phyloP scores from a whole-genome alignment of 306 rosid genomes.

The Lupinus albus region DNA sequence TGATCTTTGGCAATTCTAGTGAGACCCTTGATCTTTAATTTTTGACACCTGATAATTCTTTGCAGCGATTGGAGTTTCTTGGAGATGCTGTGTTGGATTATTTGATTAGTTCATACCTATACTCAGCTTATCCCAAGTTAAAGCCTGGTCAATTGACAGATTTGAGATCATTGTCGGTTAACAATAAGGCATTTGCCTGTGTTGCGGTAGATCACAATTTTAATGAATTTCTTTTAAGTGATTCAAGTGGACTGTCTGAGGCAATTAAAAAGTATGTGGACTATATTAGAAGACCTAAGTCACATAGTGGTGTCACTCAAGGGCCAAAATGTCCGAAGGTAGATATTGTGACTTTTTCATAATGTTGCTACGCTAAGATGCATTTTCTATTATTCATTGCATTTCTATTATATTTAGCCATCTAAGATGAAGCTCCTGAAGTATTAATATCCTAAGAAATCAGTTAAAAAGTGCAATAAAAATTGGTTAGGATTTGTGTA shows the following conservation, averaged over 20 bases:
- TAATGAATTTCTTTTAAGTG: slow-evolving; percentile 67
- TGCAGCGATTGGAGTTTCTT: slow-evolving; percentile 92
- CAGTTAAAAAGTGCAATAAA: background rate
- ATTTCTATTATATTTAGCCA: slow-evolving; percentile 15
- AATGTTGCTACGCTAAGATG: slow-evolving; percentile 22
- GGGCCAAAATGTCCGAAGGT: slow-evolving; percentile 91
- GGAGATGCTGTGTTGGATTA: slow-evolving; percentile 98
- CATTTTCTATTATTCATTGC: background rate
- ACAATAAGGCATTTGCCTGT: slow-evolving; percentile 82
- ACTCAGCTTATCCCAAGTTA: slow-evolving; percentile 81
- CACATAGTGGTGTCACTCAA: slow-evolving; percentile 39
- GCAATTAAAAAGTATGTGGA: slow-evolving; percentile 63
- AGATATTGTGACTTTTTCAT: slow-evolving; percentile 28
- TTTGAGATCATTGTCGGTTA: slow-evolving; percentile 80
- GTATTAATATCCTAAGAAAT: slow-evolving; percentile 4
- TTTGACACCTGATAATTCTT: slow-evolving; percentile 32
- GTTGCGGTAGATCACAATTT: slow-evolving; percentile 70
- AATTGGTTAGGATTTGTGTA: too few species aligned
- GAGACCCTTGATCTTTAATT: slow-evolving; percentile 26
- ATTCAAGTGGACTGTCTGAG: slow-evolving; percentile 59
- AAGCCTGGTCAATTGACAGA: slow-evolving; percentile 97
- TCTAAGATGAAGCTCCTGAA: slow-evolving; percentile 19
- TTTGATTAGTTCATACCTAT: slow-evolving; percentile 85
- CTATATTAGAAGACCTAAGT: slow-evolving; percentile 44
- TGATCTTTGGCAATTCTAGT: slow-evolving; percentile 7